Conservation (phyloP, 2,329 filamentous ascomycete species). For the Dothideomycetidae sp. region DNA sequence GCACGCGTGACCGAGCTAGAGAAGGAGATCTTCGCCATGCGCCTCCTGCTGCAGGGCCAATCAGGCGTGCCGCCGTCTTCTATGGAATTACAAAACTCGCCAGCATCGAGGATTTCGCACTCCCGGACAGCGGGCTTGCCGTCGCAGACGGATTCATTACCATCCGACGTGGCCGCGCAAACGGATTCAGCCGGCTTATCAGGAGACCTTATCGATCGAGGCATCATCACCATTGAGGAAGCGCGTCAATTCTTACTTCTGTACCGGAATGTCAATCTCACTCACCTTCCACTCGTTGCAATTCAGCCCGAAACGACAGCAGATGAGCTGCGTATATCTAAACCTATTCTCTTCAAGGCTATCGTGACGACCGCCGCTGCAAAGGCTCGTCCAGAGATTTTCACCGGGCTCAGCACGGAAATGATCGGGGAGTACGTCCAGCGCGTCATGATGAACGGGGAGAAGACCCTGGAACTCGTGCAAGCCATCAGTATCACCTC, state of each 20-base stretch:
- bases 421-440: conserved; percentile 35
- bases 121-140: neutral
- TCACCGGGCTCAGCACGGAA: conserved; percentile 33
- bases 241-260: conserved; percentile 42
- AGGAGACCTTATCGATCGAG: conserved; percentile 40
- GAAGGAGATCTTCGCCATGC: conserved; percentile 29
- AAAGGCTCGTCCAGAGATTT: conserved; percentile 37
- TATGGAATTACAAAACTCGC: neutral
- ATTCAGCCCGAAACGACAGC: conserved; percentile 42
- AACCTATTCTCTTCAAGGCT: conserved; percentile 55
- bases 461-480: conserved; percentile 39
- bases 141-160: neutral
- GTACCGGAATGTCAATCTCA: conserved; percentile 46
- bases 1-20: conserved; percentile 32
- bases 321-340: conserved; percentile 41
- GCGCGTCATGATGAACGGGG: conserved; percentile 33
- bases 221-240: conserved; percentile 41
- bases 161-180: neutral
- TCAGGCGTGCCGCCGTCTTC: neutral
- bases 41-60: conserved; percentile 19
- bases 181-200: conserved; percentile 10
- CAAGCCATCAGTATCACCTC: conserved; percentile 36
- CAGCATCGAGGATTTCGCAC: neutral
- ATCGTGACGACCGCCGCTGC: conserved; percentile 50
- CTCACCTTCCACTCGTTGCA: conserved; percentile 48